These are phyloP conservation scores for Posidonia oceanica DNA, from an alignment of 116 monocot genomes.

Conservation along the genomic window DNA sequence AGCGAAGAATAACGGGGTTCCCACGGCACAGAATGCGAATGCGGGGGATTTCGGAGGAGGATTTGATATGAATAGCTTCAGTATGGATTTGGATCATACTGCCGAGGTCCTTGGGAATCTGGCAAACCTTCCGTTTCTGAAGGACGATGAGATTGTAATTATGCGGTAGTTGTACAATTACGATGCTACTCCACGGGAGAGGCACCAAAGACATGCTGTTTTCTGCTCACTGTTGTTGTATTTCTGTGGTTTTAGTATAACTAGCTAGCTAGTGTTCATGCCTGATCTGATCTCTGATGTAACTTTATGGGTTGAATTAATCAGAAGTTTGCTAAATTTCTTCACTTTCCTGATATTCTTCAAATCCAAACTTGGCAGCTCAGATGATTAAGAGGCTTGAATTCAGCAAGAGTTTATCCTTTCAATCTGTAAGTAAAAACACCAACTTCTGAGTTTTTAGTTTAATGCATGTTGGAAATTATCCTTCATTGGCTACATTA, in stretches of 20 bases:
- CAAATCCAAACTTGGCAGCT: no score
- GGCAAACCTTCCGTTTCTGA: slow-evolving; percentile 30
- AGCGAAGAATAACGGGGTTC: neutral
- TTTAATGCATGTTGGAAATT: no score
- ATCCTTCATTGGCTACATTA: no score
- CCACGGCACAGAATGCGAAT: slow-evolving; percentile 1
- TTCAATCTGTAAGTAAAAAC: no score
- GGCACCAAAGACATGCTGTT: neutral
- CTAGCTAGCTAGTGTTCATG: neutral
- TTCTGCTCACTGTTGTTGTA: neutral
- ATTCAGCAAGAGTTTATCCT: no score
- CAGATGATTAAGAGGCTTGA: no score
- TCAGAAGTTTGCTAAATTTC: neutral
- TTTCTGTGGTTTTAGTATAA: neutral
- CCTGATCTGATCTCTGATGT: neutral
- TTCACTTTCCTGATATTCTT: neutral
- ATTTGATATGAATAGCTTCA: slow-evolving; percentile 17
- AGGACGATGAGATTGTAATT: slow-evolving; percentile 6
- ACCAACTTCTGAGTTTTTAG: no score
- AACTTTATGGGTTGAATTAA: neutral
- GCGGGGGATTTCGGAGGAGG: slow-evolving; percentile 3
- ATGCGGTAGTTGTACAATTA: slow-evolving; percentile 5
- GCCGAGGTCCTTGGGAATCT: slow-evolving; percentile 34
- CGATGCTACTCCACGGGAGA: neutral
- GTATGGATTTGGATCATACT: slow-evolving; percentile 29